Base-by-base conservation (phyloP, 129 eudicot genomes). In the Chrysanthemum makinoi region DNA sequence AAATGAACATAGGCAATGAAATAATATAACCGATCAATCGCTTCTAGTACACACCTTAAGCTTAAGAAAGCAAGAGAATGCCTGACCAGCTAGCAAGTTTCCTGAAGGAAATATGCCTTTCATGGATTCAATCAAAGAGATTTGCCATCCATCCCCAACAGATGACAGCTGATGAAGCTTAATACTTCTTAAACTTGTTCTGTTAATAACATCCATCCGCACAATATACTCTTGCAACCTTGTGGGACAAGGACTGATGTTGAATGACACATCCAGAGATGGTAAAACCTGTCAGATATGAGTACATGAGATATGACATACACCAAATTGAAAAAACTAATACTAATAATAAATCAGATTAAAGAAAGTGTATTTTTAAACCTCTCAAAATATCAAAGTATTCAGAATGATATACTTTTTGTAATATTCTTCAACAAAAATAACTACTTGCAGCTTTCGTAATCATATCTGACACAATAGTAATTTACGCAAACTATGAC, bases 51-150 rank as follows among this genome's bases (percentile, higher is more conserved):
- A 35, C 65, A 94, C 99, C 99, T 87, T 88, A 64, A 94, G 92
- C 80, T 87, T 90, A 83, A 94, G 83, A 81, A 87, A 94, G 72
- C 87, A 87, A 44, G 99, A 87, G 16, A 94, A 75, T 68, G 91
- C 87, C 61, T 94, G 97, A 70, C 97, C 99, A 64, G 91, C 87
- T 79, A 53, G 74, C 52, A 94, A 78, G 72, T 63, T 66, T 65
- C 82, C 88, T 11, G 79, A 79, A 54, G 96, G 91, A 56, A 85
- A 81, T 35, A 77, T 66, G 72, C 85, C 46, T 44, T 81, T 80
- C 55, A 84, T 64, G 35, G 97, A 87, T 77, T 86, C 88, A 63
- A 89, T 88, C 62, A 94, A 86, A 22, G 92, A 76, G 73, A 94
- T 80, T 33, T 84, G 81, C 99, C 99, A 90, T 44, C 80, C 86